phyloP scores from a whole-genome alignment of 179 eudicot genomes.

The Patellifolia procumbens region DNA sequence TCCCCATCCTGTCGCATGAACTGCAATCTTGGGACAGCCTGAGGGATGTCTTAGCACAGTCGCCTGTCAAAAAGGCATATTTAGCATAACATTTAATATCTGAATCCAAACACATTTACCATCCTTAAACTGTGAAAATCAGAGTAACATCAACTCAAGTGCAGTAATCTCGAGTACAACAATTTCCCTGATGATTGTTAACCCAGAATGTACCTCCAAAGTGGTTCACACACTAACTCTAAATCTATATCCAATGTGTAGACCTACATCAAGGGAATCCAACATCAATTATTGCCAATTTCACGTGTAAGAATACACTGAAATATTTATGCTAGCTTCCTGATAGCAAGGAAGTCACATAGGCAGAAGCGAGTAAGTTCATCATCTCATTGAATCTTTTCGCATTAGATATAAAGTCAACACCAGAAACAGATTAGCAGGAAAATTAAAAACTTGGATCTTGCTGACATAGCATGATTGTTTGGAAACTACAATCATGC shows the following conservation, averaged over 20 bases:
- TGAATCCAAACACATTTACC: neutral
- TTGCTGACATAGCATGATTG: neutral
- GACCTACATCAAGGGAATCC: conserved; percentile 7
- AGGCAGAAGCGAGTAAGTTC: neutral
- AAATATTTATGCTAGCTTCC: neutral
- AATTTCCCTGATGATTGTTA: neutral
- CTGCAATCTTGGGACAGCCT: conserved; percentile 73
- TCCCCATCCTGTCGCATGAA: conserved; percentile 64
- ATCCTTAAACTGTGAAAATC: conserved; percentile 1
- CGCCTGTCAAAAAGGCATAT: conserved; percentile 47
- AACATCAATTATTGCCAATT: conserved; percentile 3
- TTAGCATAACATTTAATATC: neutral
- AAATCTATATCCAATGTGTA: neutral
- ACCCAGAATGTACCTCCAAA: neutral
- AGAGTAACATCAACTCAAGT: neutral
- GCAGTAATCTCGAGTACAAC: neutral
- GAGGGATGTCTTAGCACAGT: conserved; percentile 78
- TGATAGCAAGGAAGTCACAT: neutral
- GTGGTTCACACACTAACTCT: neutral
- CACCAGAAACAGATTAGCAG: neutral
- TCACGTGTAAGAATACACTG: neutral
- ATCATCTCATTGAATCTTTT: neutral
- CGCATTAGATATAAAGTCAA: neutral
- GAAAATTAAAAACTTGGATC: neutral
- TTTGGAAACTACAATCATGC: neutral